Evolutionary conservation across 495 filamentous ascomycete genomes (phyloP).

Genomic region (Penicillium waksmanii): DNA sequence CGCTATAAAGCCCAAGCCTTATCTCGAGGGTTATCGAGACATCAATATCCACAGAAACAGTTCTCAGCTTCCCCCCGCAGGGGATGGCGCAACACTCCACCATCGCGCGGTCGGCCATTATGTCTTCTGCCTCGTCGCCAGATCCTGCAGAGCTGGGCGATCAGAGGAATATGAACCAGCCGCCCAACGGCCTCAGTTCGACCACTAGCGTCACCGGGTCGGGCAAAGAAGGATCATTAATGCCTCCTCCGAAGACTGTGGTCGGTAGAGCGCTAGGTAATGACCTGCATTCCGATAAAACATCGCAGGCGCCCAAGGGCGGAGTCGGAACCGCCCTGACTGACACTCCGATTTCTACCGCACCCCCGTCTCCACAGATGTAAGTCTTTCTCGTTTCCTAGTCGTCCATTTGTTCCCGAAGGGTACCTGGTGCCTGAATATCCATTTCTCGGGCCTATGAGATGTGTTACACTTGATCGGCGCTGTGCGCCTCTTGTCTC

Average conservation of each 20-base stretch:
- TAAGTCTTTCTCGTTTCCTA: conserved; percentile 45
- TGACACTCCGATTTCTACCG: conserved; percentile 72
- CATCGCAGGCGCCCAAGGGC: conserved; percentile 50
- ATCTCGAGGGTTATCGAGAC: not conserved
- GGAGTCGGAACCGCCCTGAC: conserved; percentile 60
- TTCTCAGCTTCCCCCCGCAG: conserved; percentile 3
- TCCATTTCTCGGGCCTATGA: conserved; percentile 22
- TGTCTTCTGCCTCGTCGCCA: conserved; percentile 47
- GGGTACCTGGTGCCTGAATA: conserved; percentile 19
- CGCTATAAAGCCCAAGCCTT: not conserved
- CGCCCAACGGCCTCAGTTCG: conserved; percentile 28
- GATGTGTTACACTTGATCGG: conserved; percentile 9
- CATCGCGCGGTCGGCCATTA: conserved; percentile 65
- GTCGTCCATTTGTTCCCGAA: conserved; percentile 17
- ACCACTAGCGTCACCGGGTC: conserved; percentile 28
- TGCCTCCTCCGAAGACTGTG: conserved; percentile 48
- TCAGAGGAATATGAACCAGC: conserved; percentile 27
- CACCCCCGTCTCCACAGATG: conserved; percentile 72
- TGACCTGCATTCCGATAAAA: conserved; percentile 52
- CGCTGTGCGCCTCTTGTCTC: conserved; percentile 7
- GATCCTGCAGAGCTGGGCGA: conserved; percentile 28
- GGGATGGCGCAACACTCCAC: conserved; percentile 52
- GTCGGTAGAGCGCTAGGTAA: conserved; percentile 53
- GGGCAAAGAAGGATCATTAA: conserved; percentile 41
- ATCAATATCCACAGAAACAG: not conserved